phyloP scores from a whole-genome alignment of 2,329 filamentous ascomycete species.

The Trichoderma citrinoviride region DNA sequence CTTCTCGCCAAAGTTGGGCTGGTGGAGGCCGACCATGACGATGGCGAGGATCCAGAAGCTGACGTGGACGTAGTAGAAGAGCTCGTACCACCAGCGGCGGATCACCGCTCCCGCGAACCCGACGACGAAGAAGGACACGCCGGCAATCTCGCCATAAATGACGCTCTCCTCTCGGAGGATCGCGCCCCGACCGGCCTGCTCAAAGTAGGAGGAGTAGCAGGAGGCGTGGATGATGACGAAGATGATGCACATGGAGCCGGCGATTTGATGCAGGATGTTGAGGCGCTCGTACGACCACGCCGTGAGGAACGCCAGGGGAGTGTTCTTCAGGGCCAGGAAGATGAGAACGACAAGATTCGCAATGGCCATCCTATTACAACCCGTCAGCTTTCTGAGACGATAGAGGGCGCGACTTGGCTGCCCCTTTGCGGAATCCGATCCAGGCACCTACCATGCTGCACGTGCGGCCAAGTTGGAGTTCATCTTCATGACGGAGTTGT shows the following conservation, averaged over 20 bases:
- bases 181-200: constrained; percentile 27
- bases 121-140: constrained; percentile 45
- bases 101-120: constrained; percentile 43
- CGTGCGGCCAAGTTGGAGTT: constrained; percentile 39
- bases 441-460: constrained; percentile 37
- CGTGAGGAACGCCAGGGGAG: constrained; percentile 52
- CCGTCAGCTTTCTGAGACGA: neutral
- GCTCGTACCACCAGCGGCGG: constrained; percentile 51
- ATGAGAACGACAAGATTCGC: constrained; percentile 51
- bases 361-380: constrained; percentile 38
- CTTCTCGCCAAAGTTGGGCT: constrained; percentile 44
- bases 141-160: constrained; percentile 50
- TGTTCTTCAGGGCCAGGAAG: constrained; percentile 58
- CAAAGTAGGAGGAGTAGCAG: constrained; percentile 45
- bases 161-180: constrained; percentile 39
- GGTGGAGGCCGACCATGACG: constrained; percentile 50
- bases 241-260: constrained; percentile 49
- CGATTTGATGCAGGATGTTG: constrained; percentile 55
- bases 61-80: constrained; percentile 55
- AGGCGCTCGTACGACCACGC: constrained; percentile 58
- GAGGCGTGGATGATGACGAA: constrained; percentile 47
- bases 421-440: too few species aligned
- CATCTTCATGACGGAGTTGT: constrained; percentile 32
- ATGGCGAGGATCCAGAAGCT: constrained; percentile 48
- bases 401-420: neutral